phyloP scores from a whole-genome alignment of 208 protist species.

The Phytomonas sp. region DNA sequence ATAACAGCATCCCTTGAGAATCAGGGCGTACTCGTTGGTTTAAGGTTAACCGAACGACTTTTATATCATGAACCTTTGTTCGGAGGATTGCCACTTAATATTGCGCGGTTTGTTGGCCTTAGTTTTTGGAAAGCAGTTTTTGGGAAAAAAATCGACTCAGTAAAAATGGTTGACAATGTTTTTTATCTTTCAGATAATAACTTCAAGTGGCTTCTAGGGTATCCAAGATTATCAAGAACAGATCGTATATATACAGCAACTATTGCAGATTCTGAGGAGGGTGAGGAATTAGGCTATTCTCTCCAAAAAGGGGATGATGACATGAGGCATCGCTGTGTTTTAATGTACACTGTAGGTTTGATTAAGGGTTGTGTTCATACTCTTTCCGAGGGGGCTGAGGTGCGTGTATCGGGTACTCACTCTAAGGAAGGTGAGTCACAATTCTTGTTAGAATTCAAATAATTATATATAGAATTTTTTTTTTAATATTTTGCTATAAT shows the following conservation, averaged over 20 bases:
- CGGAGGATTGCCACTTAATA: slow-evolving; percentile 39
- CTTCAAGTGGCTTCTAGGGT: slow-evolving; percentile 64
- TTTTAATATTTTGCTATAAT: slow-evolving; percentile 6
- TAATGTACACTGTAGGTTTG: slow-evolving; percentile 51
- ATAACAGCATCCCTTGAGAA: slow-evolving; percentile 21
- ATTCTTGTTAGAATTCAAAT: slow-evolving; percentile 54
- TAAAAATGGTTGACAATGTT: slow-evolving; percentile 53
- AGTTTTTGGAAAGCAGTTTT: slow-evolving; percentile 64
- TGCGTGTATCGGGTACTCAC: slow-evolving; percentile 32
- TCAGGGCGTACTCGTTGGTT: slow-evolving; percentile 52
- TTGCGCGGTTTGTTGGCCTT: slow-evolving; percentile 58
- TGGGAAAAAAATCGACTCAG: slow-evolving; percentile 64
- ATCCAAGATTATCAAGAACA: slow-evolving; percentile 23
- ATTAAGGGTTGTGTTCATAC: slow-evolving; percentile 43
- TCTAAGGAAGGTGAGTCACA: slow-evolving; percentile 55
- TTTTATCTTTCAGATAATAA: slow-evolving; percentile 52
- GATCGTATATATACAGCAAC: slow-evolving; percentile 28
- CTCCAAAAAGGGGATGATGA: slow-evolving; percentile 11
- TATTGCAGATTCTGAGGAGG: slow-evolving; percentile 14
- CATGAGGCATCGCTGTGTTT: slow-evolving; percentile 36
- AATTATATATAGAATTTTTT: not conserved
- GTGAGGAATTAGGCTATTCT: slow-evolving; percentile 9
- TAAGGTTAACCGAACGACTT: slow-evolving; percentile 61
- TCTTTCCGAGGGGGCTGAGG: slow-evolving; percentile 21
- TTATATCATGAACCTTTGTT: slow-evolving; percentile 62